A percentile compares a stretch with the other conserved stretches of the same genome.
These are phyloP conservation scores for Podila epicladia DNA, from an alignment of 192 early-diverging fungal genomes.

Conservation along the genomic window DNA sequence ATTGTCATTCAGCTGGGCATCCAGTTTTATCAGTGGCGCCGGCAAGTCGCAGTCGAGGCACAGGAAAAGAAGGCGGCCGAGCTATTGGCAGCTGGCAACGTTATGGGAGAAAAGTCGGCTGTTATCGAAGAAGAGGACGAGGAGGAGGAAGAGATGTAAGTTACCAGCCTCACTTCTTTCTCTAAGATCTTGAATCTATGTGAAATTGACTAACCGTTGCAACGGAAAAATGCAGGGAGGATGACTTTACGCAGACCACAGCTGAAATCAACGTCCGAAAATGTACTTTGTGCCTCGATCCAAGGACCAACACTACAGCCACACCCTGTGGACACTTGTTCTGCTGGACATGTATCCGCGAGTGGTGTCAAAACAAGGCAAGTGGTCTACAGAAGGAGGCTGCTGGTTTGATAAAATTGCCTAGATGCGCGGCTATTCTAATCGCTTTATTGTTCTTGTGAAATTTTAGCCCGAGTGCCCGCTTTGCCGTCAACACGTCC, in stretches of 20 bases:
- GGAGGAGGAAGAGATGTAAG: slow-evolving; percentile 31
- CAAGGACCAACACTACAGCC: slow-evolving; percentile 77
- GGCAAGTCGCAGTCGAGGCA: slow-evolving; percentile 29
- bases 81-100: slow-evolving; percentile 11
- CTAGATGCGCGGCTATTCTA: not conserved
- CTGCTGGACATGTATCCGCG: slow-evolving; percentile 94
- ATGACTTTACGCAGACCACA: slow-evolving; percentile 10
- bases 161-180: not conserved
- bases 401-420: not conserved
- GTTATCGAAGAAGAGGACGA: not conserved
- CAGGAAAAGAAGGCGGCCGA: slow-evolving; percentile 42
- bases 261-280: slow-evolving; percentile 58
- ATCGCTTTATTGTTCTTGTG: slow-evolving; percentile 14
- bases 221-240: slow-evolving; percentile 9
- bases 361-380: slow-evolving; percentile 93
- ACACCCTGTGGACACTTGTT: slow-evolving; percentile 97
- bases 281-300: slow-evolving; percentile 90
- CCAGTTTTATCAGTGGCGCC: slow-evolving; percentile 59
- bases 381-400: not conserved
- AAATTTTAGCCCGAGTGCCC: slow-evolving; percentile 87
- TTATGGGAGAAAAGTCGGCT: slow-evolving; percentile 20
- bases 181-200: not conserved
- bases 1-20: slow-evolving; percentile 79
- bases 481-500: slow-evolving; percentile 85
- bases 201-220: no score